Percentiles rank a stretch among this genome's conserved stretches.
These are phyloP conservation scores for Colletotrichum spinosum DNA, from an alignment of 2,329 filamentous ascomycete species.

Conservation along the genomic window DNA sequence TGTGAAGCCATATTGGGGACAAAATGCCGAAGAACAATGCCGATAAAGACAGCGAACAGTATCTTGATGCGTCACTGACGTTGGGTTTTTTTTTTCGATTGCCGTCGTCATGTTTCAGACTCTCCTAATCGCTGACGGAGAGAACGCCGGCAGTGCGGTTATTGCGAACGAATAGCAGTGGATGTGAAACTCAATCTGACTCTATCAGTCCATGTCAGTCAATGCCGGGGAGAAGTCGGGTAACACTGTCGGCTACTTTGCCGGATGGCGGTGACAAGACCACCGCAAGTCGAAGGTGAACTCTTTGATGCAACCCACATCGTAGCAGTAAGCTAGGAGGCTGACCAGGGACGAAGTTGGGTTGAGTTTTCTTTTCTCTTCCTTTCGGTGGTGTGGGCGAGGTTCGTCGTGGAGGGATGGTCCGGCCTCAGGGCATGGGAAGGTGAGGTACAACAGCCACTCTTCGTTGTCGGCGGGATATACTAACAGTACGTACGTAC, in stretches of 20 bases:
- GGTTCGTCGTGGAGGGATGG: too few relatives aligned
- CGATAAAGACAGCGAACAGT: neutral
- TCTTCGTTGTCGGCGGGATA: too few relatives aligned
- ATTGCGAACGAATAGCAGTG: neutral
- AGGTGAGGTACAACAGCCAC: too few relatives aligned
- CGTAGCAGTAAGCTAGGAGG: too few relatives aligned
- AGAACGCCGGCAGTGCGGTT: slow-evolving; percentile 4
- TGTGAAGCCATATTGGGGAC: too few relatives aligned
- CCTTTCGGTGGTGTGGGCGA: too few relatives aligned
- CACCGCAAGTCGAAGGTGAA: neutral
- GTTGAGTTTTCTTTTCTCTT: too few relatives aligned
- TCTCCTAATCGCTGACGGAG: slow-evolving; percentile 19
- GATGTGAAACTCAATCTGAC: slow-evolving; percentile 13
- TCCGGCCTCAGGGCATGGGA: too few relatives aligned
- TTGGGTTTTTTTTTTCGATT: slow-evolving; percentile 17
- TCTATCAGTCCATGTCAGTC: slow-evolving; percentile 14
- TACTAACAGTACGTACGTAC: too few relatives aligned
- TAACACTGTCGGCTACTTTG: slow-evolving; percentile 2
- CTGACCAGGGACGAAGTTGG: too few relatives aligned
- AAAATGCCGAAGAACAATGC: neutral
- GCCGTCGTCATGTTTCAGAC: slow-evolving; percentile 27
- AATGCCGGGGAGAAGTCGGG: too few relatives aligned
- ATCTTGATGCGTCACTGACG: neutral
- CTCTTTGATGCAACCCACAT: too few relatives aligned
- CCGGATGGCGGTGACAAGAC: slow-evolving; percentile 2